Evolutionary conservation across 768 basidiomycete species (phyloP).

Genomic region (Pulveroboletus sp.): DNA sequence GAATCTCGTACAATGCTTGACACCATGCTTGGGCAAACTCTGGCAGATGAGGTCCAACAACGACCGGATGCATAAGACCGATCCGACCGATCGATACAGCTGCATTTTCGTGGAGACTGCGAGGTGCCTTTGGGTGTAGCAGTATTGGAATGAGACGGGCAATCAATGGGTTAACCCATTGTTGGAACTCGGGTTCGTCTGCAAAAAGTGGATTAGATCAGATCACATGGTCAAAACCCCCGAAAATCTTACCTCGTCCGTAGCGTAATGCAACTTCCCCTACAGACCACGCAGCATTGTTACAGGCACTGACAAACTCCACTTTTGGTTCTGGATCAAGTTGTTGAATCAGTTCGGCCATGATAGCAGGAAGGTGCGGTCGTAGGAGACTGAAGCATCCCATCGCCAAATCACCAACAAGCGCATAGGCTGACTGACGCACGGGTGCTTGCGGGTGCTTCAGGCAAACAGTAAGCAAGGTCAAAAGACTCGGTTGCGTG

Average conservation of each 20-base stretch:
- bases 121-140: slow-evolving; percentile 87
- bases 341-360: slow-evolving; percentile 85
- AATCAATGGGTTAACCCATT: slow-evolving; percentile 87
- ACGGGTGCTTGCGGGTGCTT: slow-evolving; percentile 96
- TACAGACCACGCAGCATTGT: slow-evolving; percentile 99
- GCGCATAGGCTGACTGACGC: slow-evolving; percentile 95
- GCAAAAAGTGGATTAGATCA: slow-evolving; percentile 9
- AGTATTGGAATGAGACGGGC: slow-evolving; percentile 90
- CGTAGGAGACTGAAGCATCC: slow-evolving; percentile 86
- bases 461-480: slow-evolving; percentile 82
- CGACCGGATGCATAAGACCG: slow-evolving; percentile 84
- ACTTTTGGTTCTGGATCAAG: slow-evolving; percentile 91
- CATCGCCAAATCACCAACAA: slow-evolving; percentile 97
- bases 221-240: not conserved
- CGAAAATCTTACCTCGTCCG: slow-evolving; percentile 55
- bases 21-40: slow-evolving; percentile 97
- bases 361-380: slow-evolving; percentile 83
- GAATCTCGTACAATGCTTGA: slow-evolving; percentile 94
- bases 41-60: slow-evolving; percentile 85
- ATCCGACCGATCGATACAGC: slow-evolving; percentile 97
- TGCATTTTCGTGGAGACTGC: slow-evolving; percentile 95
- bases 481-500: slow-evolving; percentile 74
- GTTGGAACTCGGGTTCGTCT: slow-evolving; percentile 87
- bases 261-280: slow-evolving; percentile 96
- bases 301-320: slow-evolving; percentile 95